Conservation (phyloP, 768 basidiomycete genomes). For the Tephrocybe sp. region DNA sequence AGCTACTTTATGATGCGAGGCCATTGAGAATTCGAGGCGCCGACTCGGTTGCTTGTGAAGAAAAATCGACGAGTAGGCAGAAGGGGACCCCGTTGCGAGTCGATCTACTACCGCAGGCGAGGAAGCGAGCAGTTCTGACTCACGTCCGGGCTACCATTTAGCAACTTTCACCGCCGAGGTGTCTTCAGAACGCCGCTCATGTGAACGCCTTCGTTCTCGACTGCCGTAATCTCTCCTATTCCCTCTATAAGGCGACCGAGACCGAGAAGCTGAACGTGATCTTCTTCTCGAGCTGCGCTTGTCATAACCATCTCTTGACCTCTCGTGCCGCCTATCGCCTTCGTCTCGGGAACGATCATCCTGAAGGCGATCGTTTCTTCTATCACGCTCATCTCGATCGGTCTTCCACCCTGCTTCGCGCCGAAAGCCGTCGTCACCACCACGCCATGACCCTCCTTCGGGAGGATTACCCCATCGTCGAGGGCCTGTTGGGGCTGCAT, state of each 20-base stretch:
- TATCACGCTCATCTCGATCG: constrained; percentile 20
- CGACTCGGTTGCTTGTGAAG: neutral
- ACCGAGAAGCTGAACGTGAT: constrained; percentile 27
- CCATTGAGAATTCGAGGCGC: neutral
- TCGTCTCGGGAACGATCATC: constrained; percentile 5
- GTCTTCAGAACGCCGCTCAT: constrained; percentile 39
- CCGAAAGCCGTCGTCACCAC: constrained; percentile 16
- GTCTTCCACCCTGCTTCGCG: constrained; percentile 26
- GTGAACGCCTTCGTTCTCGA: constrained; percentile 28
- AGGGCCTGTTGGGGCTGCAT: constrained; percentile 28
- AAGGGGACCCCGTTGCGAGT: too few species aligned
- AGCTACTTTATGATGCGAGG: neutral
- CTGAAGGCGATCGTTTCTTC: constrained; percentile 21
- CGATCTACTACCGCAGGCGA: neutral
- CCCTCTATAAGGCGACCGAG: constrained; percentile 27
- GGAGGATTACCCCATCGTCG: constrained; percentile 31
- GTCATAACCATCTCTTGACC: constrained; percentile 23
- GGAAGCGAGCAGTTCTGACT: neutral
- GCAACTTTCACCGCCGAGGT: constrained; percentile 42
- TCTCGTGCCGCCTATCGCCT: constrained; percentile 5
- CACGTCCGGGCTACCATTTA: neutral
- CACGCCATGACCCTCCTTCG: constrained; percentile 35
- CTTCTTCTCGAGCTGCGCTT: constrained; percentile 24
- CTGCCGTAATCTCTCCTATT: constrained; percentile 20
- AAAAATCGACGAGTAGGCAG: neutral